Conservation (phyloP, 164 flowering plant species). For the Magnolia sinica region DNA sequence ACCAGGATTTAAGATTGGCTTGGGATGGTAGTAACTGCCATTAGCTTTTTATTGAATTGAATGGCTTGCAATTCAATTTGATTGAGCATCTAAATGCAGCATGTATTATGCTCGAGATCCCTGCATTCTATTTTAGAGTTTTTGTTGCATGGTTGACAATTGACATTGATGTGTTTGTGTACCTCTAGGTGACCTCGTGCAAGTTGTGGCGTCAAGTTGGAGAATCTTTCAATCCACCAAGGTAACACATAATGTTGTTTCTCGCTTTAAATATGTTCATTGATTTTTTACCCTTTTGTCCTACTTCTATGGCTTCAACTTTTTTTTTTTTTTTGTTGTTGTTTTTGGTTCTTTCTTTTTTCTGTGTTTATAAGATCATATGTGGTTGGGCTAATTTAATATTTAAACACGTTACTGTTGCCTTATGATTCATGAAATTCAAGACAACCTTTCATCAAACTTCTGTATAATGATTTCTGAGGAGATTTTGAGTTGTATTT, state of each 20-base stretch:
- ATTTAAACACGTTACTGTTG: too few relatives aligned
- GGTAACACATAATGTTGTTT: slow-evolving; percentile 39
- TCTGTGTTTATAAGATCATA: too few relatives aligned
- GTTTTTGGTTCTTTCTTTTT: too few relatives aligned
- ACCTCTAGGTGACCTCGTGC: slow-evolving; percentile 63
- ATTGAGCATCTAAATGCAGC: not conserved
- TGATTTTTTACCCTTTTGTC: not conserved
- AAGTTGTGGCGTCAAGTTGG: slow-evolving; percentile 94
- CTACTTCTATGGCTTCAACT: too few relatives aligned
- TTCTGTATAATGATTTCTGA: too few relatives aligned
- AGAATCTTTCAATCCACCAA: slow-evolving; percentile 87
- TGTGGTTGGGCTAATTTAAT: too few relatives aligned
- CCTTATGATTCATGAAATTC: too few relatives aligned
- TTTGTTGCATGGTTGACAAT: not conserved
- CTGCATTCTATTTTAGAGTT: not conserved
- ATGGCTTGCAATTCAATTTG: not conserved
- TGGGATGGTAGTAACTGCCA: too few relatives aligned
- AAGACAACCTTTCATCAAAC: too few relatives aligned
- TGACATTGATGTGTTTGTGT: not conserved
- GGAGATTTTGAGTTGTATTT: too few relatives aligned
- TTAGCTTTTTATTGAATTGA: not conserved
- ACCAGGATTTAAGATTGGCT: too few relatives aligned
- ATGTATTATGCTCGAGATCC: not conserved
- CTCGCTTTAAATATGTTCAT: not conserved
- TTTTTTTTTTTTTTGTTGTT: too few relatives aligned